Evolutionary conservation across 2,329 filamentous ascomycete genomes (phyloP), one percentile per base, ranked within the genome.

Genomic region (Cercospora sesami): DNA sequence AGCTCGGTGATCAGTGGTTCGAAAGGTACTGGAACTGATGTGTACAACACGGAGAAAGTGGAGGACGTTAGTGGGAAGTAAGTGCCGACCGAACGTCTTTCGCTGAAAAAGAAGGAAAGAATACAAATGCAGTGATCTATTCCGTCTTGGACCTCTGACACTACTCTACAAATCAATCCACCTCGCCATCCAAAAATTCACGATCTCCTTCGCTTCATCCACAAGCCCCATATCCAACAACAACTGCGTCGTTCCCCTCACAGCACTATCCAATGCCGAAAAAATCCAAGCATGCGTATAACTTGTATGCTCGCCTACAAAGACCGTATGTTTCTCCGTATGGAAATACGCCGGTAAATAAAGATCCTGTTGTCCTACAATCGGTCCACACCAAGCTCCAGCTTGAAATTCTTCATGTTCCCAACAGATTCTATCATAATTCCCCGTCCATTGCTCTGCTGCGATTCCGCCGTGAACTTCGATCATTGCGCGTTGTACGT

Each of bases 231-330:
- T 79, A 77, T 85, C 85, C 18, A 90, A 79, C 76, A 91, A 78
- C 68, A 91, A 72, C 78, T 92, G 88, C 4, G 87, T 83, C 0
- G 87, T 86, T 0, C 89, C 88, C 1, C 90, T 81, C 1, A 91
- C 86, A 0, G 87, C 89, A 10, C 86, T 89, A 75, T 92, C 89
- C 4, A 92, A 79, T 0, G 90, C 89, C 2, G 85, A 87, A 33
- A 86, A 85, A 60, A 91, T 89, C 89, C 89, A 91, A 1, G 88
- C 89, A 74, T 92, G 90, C 0, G 90, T 92, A 75, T 89, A 91
- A 6, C 85, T 86, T 0, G 89, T 91, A 75, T 91, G 89, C 76
- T 92, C 90, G 2, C 75, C 75, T 1, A 76, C 81, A 68, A 91
- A 91, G 36, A 91, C 86, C n/a, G 89, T 88, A 59, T 89, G 86